Evolutionary conservation across 2,329 filamentous ascomycete genomes (phyloP).

Genomic region (Arthrobotrys pseudoclavata): DNA sequence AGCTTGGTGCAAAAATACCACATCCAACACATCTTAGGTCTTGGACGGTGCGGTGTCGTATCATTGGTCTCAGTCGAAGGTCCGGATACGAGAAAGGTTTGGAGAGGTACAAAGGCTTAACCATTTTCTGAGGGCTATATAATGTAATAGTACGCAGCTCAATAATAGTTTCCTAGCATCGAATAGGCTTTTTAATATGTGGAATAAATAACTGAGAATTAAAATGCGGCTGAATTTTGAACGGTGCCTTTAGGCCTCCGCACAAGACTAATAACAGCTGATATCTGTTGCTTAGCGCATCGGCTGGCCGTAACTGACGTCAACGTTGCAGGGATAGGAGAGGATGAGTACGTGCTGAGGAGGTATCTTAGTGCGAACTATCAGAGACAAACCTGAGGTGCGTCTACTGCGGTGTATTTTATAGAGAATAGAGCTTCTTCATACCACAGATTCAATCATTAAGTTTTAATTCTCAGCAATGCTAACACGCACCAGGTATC

Average conservation of each 20-base stretch:
- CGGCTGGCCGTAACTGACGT: too few relatives aligned
- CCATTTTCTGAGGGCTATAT: background rate
- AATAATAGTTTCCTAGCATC: background rate
- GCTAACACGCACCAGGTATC: too few relatives aligned
- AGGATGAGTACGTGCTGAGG: too few relatives aligned
- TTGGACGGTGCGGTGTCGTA: background rate
- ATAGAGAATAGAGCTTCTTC: too few relatives aligned
- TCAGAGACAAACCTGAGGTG: too few relatives aligned
- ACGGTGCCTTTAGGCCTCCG: background rate
- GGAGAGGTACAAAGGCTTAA: background rate
- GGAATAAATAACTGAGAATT: background rate
- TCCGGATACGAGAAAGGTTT: background rate
- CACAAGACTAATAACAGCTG: background rate
- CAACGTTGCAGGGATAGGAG: too few relatives aligned
- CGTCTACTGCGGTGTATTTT: too few relatives aligned
- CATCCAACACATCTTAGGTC: conserved; percentile 40
- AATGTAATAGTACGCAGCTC: background rate
- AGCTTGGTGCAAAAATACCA: conserved; percentile 47
- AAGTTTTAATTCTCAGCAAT: too few relatives aligned
- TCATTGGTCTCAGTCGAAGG: background rate
- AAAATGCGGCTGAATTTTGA: conserved; percentile 21
- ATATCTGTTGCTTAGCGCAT: background rate
- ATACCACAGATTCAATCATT: too few relatives aligned
- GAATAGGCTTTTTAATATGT: background rate
- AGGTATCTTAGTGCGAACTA: too few relatives aligned